Evolutionary conservation across 768 basidiomycete genomes (phyloP).

Genomic region (Mycena kentingensis): DNA sequence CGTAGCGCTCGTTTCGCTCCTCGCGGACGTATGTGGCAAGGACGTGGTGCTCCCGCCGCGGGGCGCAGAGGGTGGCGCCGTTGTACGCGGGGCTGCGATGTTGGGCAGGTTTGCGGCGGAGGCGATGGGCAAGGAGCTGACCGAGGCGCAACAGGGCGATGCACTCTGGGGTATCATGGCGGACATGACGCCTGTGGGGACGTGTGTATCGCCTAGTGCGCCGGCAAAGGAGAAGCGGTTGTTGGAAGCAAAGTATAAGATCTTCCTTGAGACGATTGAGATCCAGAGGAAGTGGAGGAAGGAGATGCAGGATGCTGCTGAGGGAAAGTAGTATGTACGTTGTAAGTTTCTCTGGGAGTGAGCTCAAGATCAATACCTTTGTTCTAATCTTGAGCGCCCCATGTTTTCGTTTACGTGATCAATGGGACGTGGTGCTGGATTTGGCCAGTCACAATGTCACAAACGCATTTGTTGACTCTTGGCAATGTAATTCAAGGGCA

Average conservation of each 20-base stretch:
- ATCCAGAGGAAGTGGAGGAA: constrained; percentile 87
- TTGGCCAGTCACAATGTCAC: too few relatives aligned
- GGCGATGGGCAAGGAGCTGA: constrained; percentile 37
- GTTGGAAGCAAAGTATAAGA: constrained; percentile 89
- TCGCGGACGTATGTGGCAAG: constrained; percentile 83
- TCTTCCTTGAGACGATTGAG: constrained; percentile 86
- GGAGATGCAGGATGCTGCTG: constrained; percentile 65
- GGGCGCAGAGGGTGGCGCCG: constrained; percentile 61
- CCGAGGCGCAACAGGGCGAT: constrained; percentile 54
- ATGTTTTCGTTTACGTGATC: too few relatives aligned
- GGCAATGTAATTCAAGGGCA: too few relatives aligned
- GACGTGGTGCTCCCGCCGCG: constrained; percentile 76
- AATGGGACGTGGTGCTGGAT: too few relatives aligned
- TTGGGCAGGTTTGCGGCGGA: constrained; percentile 85
- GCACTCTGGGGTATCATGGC: constrained; percentile 93
- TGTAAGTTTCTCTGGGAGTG: not conserved
- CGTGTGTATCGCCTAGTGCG: constrained; percentile 65
- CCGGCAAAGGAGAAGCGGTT: constrained; percentile 67
- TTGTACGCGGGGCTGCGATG: constrained; percentile 93
- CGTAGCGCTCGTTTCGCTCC: constrained; percentile 79
- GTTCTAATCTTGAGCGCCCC: too few relatives aligned
- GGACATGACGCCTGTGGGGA: constrained; percentile 90
- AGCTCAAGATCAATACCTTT: not conserved
- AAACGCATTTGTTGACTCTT: too few relatives aligned
- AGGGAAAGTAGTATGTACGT: not conserved